Base-by-base conservation (phyloP, 1,284 basidiomycete genomes). In the Gymnopus androsaceus region DNA sequence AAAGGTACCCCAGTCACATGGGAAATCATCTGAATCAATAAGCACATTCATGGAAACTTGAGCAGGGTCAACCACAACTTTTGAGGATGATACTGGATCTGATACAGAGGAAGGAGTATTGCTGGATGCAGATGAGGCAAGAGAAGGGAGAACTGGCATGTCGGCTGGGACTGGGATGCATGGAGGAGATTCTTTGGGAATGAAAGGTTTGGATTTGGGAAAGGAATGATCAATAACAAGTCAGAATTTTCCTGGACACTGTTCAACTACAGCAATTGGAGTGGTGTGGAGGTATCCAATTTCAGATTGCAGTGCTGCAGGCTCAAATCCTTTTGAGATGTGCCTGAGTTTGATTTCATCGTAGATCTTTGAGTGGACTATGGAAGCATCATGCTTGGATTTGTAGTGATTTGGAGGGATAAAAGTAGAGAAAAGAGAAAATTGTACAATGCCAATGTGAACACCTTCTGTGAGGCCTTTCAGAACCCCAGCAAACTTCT, bases 1-100 rank as follows among this genome's bases (percentile, higher is more conserved):
- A 23, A 54, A 55, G n/a, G 54, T 55, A 3, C 54, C 52, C 54
- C 54, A 55, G 11, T 19, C n/a, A 25, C 45, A 55, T 8, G 45
- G 54, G 45, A 37, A 55, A 14, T 25, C 5, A 40, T 55, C 54
- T 2, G 54, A 40, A 36, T 56, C 49, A 38, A 56, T 56, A 3
- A 56, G 37, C 14, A 23, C 9, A 27, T 55, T 55, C 6, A 55
- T 36, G 7, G 54, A 55, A 9, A 25, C 19, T n/a, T n/a, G n/a
- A n/a, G n/a, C n/a, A n/a, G n/a, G n/a, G n/a, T n/a, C n/a, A n/a
- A n/a, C n/a, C n/a, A n/a, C n/a, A n/a, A n/a, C n/a, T n/a, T n/a
- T n/a, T n/a, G n/a, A n/a, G n/a, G n/a, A n/a, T n/a, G n/a, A n/a
- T n/a, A n/a, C n/a, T n/a, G n/a, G n/a, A n/a, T n/a, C n/a, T n/a